Conservation (phyloP, 805 yeast species). For the Pichia ethanolica region DNA sequence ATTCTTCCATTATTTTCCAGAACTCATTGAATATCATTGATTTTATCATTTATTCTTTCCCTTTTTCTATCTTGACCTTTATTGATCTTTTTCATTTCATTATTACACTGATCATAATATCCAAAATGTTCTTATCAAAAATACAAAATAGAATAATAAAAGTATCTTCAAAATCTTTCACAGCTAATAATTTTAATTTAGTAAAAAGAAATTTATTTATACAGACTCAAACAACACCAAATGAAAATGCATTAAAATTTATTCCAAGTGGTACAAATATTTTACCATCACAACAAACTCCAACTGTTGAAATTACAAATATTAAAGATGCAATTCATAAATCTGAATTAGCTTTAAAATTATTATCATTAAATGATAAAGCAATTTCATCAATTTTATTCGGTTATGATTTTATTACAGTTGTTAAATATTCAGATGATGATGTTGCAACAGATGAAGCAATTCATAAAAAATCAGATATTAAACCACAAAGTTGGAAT, state of each 20-base stretch:
- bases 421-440: slow-evolving; percentile 49
- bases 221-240: slow-evolving; percentile 81
- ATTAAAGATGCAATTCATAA: slow-evolving; percentile 64
- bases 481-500: slow-evolving; percentile 37
- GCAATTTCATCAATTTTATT: slow-evolving; percentile 67
- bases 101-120: no score
- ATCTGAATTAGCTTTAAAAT: slow-evolving; percentile 70
- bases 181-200: not conserved
- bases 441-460: not conserved
- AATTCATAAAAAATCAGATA: not conserved
- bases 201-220: slow-evolving; percentile 41
- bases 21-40: no score
- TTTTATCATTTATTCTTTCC: no score
- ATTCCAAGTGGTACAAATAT: slow-evolving; percentile 57
- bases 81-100: no score
- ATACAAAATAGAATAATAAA: no score
- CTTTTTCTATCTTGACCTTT: no score
- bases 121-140: not conserved
- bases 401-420: slow-evolving; percentile 78
- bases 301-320: slow-evolving; percentile 61
- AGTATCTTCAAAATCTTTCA: no score
- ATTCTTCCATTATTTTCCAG: no score
- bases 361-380: slow-evolving; percentile 60
- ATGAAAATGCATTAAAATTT: slow-evolving; percentile 79
- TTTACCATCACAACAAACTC: slow-evolving; percentile 46